Conservation (phyloP, 805 yeast genomes). For the Hanseniaspora pseudoguilliermondii region DNA sequence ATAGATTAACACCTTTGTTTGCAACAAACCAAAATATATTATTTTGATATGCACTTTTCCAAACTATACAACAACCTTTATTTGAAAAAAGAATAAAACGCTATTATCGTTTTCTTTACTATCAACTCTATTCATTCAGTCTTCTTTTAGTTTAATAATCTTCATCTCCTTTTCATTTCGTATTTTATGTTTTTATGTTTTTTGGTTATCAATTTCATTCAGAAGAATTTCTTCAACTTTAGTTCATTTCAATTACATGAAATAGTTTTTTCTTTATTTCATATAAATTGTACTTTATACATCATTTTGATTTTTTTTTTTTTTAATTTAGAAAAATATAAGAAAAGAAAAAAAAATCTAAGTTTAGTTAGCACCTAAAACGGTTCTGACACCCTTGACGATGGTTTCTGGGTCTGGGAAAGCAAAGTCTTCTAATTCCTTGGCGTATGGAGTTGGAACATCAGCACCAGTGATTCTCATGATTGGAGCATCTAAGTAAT, state of each 20-base stretch:
- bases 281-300: no score
- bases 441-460: constrained; percentile 97
- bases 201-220: no score
- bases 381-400: constrained; percentile 74
- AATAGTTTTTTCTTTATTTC: neutral
- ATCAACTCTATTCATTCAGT: no score
- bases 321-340: neutral
- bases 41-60: neutral
- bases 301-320: neutral
- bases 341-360: neutral
- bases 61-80: no score
- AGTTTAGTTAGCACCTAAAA: constrained; percentile 45
- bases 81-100: no score
- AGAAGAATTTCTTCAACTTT: no score
- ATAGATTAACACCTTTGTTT: neutral
- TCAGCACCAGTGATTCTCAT: constrained; percentile 99
- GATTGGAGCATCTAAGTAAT: constrained; percentile 95
- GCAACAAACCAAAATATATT: neutral
- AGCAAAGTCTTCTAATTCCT: constrained; percentile 91
- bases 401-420: constrained; percentile 94
- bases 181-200: no score
- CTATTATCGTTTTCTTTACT: no score
- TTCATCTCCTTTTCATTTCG: no score
- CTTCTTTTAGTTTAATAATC: no score
- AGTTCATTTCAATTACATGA: no score